Percentiles rank a stretch among this genome's conserved stretches.
Evolutionary conservation across 257 asterid genomes (phyloP).

Genomic region (Rhazya stricta): DNA sequence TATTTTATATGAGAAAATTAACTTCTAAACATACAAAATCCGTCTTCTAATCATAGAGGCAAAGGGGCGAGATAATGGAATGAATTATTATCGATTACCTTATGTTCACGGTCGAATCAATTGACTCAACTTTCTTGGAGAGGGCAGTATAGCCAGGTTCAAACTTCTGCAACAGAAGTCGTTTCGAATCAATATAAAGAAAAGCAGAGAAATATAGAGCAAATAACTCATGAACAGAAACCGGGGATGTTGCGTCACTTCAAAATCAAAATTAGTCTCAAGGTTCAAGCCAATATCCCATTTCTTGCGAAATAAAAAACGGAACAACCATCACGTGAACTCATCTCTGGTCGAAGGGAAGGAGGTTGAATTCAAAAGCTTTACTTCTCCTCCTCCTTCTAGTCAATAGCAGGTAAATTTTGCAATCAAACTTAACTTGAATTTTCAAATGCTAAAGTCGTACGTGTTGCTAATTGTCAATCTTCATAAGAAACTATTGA

Average conservation of each 20-base stretch:
- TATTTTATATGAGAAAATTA: background rate
- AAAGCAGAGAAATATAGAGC: background rate
- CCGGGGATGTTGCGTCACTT: constrained; percentile 21
- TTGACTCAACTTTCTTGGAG: constrained; percentile 40
- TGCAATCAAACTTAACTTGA: background rate
- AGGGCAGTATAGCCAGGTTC: constrained; percentile 73
- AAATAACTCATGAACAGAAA: background rate
- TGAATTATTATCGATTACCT: constrained; percentile 34
- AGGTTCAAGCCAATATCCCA: background rate
- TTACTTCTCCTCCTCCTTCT: background rate
- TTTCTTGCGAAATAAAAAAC: background rate
- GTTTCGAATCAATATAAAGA: background rate
- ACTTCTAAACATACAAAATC: background rate
- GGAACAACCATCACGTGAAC: background rate
- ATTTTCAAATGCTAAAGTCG: background rate
- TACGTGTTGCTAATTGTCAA: background rate
- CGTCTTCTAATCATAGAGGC: background rate
- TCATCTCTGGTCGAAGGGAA: background rate
- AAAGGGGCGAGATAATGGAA: background rate
- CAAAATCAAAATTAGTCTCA: constrained; percentile 6
- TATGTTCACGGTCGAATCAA: constrained; percentile 47
- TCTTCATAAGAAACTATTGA: background rate
- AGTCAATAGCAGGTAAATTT: background rate
- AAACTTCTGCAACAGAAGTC: constrained; percentile 52
- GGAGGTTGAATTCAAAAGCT: background rate